A percentile compares a stretch with the other conserved stretches of the same genome.
Evolutionary conservation across 2,329 filamentous ascomycete genomes (phyloP).

Genomic region (Bipolaris cookei): DNA sequence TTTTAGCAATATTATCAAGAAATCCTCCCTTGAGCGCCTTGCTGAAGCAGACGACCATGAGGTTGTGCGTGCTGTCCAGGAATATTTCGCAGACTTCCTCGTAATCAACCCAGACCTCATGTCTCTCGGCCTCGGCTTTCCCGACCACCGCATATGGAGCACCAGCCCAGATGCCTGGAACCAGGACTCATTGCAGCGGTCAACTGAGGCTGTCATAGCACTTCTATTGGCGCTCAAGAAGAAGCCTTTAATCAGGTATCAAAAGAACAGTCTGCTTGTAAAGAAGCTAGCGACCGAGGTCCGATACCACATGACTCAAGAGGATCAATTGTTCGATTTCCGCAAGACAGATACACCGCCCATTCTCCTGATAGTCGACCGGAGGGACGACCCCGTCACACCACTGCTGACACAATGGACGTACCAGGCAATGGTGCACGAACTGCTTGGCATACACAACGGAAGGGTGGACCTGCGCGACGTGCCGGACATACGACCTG

Average conservation of each 20-base stretch:
- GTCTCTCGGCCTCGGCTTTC: constrained; percentile 75
- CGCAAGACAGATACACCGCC: constrained; percentile 92
- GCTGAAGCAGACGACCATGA: constrained; percentile 98
- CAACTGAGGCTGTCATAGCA: constrained; percentile 85
- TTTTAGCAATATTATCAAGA: constrained; percentile 97
- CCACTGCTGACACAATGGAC: constrained; percentile 97
- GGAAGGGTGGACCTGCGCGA: constrained; percentile 89
- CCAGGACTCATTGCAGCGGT: constrained; percentile 81
- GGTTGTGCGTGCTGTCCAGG: constrained; percentile 90
- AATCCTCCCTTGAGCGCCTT: constrained; percentile 89
- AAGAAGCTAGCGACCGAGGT: constrained; percentile 95
- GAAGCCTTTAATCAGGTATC: constrained; percentile 91
- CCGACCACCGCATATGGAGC: constrained; percentile 80
- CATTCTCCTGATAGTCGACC: constrained; percentile 86
- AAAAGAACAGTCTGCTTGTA: constrained; percentile 85
- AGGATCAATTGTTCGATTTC: constrained; percentile 96
- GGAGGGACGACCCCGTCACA: constrained; percentile 92
- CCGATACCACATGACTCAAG: constrained; percentile 90
- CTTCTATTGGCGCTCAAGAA: constrained; percentile 91
- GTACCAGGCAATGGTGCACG: constrained; percentile 99
- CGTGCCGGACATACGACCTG: constrained; percentile 81
- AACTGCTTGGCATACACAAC: constrained; percentile 90
- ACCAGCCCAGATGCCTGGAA: constrained; percentile 87
- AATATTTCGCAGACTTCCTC: constrained; percentile 95
- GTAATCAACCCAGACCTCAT: constrained; percentile 95